Evolutionary conservation across 257 asterid species (phyloP).

Genomic region (Jacaranda copaia): DNA sequence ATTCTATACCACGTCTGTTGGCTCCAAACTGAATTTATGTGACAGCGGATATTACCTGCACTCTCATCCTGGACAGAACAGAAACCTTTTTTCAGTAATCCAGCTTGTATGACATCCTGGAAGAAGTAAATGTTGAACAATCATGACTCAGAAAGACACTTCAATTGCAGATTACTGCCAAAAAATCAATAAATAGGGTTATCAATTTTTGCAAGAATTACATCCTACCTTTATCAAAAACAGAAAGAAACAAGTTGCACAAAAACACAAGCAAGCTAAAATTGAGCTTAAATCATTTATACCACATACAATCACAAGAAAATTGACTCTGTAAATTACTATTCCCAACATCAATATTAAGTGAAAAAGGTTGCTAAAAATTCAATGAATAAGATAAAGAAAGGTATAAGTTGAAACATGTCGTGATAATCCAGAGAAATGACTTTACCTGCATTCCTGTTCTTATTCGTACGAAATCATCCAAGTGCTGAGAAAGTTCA

Average conservation of each 20-base stretch:
- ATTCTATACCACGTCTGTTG: background rate
- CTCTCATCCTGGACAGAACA: slow-evolving; percentile 98
- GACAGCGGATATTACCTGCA: slow-evolving; percentile 65
- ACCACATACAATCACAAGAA: slow-evolving; percentile 5
- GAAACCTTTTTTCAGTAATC: slow-evolving; percentile 77
- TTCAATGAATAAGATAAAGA: slow-evolving; percentile 10
- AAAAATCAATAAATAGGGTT: slow-evolving; percentile 11
- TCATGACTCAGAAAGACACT: slow-evolving; percentile 30
- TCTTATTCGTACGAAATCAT: slow-evolving; percentile 76
- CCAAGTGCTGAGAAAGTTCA: slow-evolving; percentile 78
- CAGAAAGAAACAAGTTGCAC: slow-evolving; percentile 17
- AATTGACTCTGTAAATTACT: background rate
- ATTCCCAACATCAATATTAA: slow-evolving; percentile 15
- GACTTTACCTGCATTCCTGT: slow-evolving; percentile 87
- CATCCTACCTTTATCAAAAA: slow-evolving; percentile 3
- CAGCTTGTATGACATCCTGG: slow-evolving; percentile 87
- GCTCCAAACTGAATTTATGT: slow-evolving; percentile 20
- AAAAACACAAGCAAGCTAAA: slow-evolving; percentile 9
- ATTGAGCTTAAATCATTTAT: slow-evolving; percentile 7
- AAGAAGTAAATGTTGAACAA: slow-evolving; percentile 35
- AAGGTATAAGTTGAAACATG: background rate
- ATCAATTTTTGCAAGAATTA: background rate
- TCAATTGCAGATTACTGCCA: slow-evolving; percentile 14
- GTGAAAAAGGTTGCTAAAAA: slow-evolving; percentile 19
- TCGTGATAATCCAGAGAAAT: slow-evolving; percentile 3